These are phyloP conservation scores for Cronartium quercuum DNA, from an alignment of 1,284 basidiomycete species.

Conservation along the genomic window DNA sequence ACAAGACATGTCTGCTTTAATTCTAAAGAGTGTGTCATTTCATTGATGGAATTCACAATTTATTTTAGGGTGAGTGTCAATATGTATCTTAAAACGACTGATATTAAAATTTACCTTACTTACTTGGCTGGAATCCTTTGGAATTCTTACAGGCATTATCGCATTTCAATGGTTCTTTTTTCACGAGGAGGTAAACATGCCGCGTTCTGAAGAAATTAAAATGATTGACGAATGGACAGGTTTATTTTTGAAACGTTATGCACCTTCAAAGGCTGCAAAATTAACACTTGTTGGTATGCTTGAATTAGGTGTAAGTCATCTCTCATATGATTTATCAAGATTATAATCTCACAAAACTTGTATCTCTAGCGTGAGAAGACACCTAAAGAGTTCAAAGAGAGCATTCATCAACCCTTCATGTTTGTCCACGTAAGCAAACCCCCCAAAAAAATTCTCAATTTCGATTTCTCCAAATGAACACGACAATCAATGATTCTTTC, in stretches of 20 bases:
- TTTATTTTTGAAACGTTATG: not conserved
- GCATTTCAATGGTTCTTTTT: not conserved
- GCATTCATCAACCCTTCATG: not conserved
- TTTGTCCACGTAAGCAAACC: not conserved
- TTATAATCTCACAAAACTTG: not conserved
- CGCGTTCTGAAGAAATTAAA: not conserved
- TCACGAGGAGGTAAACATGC: not conserved
- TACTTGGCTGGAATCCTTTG: no score
- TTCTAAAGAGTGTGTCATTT: no score
- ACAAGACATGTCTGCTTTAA: no score
- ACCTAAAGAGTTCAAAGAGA: not conserved
- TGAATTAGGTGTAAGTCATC: not conserved
- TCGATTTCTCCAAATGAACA: no score
- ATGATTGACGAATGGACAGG: slow-evolving; percentile 1
- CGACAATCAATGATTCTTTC: no score
- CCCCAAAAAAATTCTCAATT: no score
- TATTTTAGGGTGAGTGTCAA: no score
- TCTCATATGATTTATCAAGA: not conserved
- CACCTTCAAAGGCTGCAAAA: not conserved
- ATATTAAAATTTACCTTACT: no score
- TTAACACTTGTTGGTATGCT: not conserved
- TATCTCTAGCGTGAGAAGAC: not conserved
- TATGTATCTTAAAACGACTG: no score
- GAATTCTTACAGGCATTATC: not conserved
- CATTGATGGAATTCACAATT: no score